Conservation (phyloP, 1,284 basidiomycete genomes). For the Filobasidium uniguttulatum region DNA sequence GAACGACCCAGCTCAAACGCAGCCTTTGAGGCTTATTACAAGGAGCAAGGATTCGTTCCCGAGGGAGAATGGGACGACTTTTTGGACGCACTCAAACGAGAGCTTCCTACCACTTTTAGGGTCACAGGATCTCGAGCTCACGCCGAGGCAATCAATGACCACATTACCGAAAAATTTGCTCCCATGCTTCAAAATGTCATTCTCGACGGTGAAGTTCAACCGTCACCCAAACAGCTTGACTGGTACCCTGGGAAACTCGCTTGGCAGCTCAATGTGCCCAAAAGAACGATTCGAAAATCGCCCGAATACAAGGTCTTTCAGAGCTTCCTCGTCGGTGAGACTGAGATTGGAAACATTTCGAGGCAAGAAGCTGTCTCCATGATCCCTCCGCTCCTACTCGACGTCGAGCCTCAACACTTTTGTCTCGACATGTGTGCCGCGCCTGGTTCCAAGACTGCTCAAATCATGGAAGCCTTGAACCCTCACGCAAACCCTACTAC, state of each 20-base stretch:
- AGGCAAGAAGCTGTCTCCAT: constrained; percentile 97
- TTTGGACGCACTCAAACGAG: constrained; percentile 51
- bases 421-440: constrained; percentile 99
- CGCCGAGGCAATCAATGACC: constrained; percentile 56
- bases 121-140: constrained; percentile 73
- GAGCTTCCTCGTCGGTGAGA: constrained; percentile 92
- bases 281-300: constrained; percentile 74
- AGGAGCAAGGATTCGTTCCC: constrained; percentile 26
- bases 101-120: constrained; percentile 87
- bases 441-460: constrained; percentile 69
- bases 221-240: constrained; percentile 44
- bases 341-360: constrained; percentile 92
- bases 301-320: constrained; percentile 96
- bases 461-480: constrained; percentile 38
- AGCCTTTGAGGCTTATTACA: constrained; percentile 11
- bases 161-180: constrained; percentile 61
- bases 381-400: constrained; percentile 89
- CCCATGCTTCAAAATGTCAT: constrained; percentile 59
- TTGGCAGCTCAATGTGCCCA: constrained; percentile 90
- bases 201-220: constrained; percentile 49
- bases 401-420: constrained; percentile 80
- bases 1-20: constrained; percentile 3
- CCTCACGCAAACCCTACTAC: constrained; percentile 31
- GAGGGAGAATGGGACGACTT: constrained; percentile 66
- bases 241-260: constrained; percentile 93